Conservation (phyloP, 257 asterid genomes). For the Echites panduratus region DNA sequence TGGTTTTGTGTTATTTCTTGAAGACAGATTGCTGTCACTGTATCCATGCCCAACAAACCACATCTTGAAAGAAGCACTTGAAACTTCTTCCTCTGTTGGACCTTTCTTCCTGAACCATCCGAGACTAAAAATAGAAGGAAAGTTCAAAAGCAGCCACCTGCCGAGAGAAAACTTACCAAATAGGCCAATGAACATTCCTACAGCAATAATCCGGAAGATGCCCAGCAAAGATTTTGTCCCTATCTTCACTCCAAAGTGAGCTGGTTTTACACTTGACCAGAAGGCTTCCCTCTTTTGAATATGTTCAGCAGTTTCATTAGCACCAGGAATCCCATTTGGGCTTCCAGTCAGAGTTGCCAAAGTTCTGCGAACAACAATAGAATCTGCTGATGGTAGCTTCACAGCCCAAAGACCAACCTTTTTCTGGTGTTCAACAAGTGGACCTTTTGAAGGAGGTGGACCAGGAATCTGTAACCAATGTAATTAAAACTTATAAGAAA, state of each 20-base stretch:
- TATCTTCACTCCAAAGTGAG: constrained; percentile 70
- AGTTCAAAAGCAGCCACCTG: constrained; percentile 60
- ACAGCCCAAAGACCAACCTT: constrained; percentile 66
- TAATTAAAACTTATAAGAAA: not conserved
- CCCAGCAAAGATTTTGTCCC: constrained; percentile 52
- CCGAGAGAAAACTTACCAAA: constrained; percentile 43
- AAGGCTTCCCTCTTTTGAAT: constrained; percentile 49
- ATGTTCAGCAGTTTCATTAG: constrained; percentile 42
- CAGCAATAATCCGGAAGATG: constrained; percentile 38
- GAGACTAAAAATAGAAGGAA: constrained; percentile 61
- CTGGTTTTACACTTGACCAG: constrained; percentile 74
- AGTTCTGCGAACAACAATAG: constrained; percentile 71
- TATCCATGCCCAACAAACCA: constrained; percentile 89
- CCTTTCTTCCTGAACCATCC: constrained; percentile 69
- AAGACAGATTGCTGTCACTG: constrained; percentile 40
- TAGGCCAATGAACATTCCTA: constrained; percentile 58
- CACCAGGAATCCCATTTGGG: constrained; percentile 65
- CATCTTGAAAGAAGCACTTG: constrained; percentile 73
- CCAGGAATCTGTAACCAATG: constrained; percentile 66
- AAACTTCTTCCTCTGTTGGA: constrained; percentile 81
- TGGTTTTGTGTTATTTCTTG: constrained; percentile 38
- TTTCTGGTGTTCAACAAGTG: constrained; percentile 55
- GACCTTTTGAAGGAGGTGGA: constrained; percentile 54
- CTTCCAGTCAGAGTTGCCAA: constrained; percentile 42
- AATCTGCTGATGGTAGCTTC: constrained; percentile 79